A percentile compares a stretch with the other conserved stretches of the same genome.
These are phyloP conservation scores for Nannochloris sp. DNA, from an alignment of 139 green algal genomes.

Conservation along the genomic window DNA sequence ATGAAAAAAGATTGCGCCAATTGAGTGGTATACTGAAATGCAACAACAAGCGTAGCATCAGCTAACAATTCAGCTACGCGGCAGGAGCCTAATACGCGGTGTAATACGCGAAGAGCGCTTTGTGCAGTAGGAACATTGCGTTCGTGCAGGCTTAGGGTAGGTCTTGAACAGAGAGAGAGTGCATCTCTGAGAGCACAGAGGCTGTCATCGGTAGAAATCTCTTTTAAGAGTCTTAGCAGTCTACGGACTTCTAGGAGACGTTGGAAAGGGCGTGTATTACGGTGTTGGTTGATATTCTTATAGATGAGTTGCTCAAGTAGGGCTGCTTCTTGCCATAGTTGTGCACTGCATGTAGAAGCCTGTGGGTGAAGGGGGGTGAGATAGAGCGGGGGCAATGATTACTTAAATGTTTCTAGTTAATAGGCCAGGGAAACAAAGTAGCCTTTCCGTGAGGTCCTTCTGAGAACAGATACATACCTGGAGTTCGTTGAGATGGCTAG, in stretches of 20 bases:
- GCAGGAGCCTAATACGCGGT: conserved; percentile 18
- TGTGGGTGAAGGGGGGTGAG: too few species aligned
- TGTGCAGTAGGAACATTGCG: conserved; percentile 12
- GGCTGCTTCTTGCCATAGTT: conserved; percentile 37
- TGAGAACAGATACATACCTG: too few species aligned
- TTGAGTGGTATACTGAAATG: conserved; percentile 39
- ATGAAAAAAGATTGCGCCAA: conserved; percentile 64
- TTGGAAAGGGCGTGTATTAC: conserved; percentile 29
- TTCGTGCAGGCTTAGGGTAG: conserved; percentile 14
- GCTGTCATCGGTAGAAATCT: conserved; percentile 16
- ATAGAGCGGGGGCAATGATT: too few species aligned
- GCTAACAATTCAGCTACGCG: conserved; percentile 19
- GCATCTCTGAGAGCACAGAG: conserved; percentile 9
- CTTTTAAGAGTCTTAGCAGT: conserved; percentile 20
- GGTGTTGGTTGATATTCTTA: conserved; percentile 64
- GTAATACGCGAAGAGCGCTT: conserved; percentile 17
- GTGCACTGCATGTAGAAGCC: too few species aligned
- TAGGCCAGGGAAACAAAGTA: too few species aligned
- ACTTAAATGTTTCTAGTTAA: too few species aligned
- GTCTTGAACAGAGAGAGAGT: background rate
- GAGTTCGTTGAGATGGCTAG: background rate
- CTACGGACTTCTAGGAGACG: conserved; percentile 31
- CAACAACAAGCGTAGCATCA: conserved; percentile 9
- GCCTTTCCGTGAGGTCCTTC: too few species aligned
- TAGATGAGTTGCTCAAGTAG: conserved; percentile 58